Conservation (phyloP, 2,329 filamentous ascomycete genomes). For the Colletotrichum godetiae region DNA sequence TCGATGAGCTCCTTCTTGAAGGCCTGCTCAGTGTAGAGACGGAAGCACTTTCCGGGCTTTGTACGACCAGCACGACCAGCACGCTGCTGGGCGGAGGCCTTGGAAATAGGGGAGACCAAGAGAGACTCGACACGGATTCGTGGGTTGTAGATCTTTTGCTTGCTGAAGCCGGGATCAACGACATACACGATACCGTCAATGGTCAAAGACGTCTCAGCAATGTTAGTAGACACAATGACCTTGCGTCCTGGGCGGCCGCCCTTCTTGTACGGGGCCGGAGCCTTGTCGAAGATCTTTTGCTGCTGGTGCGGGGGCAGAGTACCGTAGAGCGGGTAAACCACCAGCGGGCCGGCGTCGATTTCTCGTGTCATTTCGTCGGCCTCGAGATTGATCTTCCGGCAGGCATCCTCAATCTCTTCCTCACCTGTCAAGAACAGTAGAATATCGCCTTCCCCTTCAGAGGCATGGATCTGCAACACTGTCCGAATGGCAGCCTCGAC, state of each 20-base stretch:
- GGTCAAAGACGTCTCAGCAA: constrained; percentile 96
- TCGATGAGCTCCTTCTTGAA: constrained; percentile 99
- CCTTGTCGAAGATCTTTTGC: constrained; percentile 93
- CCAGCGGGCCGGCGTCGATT: constrained; percentile 89
- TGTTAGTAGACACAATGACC: constrained; percentile 94
- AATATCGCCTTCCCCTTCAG: constrained; percentile 92
- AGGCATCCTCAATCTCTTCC: constrained; percentile 98
- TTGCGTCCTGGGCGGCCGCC: constrained; percentile 93
- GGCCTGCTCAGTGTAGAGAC: constrained; percentile 92
- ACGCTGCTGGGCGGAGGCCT: constrained; percentile 95
- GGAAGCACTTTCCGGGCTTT: constrained; percentile 97
- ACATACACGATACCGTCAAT: constrained; percentile 99
- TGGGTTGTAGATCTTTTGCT: constrained; percentile 99
- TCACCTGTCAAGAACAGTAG: constrained; percentile 96
- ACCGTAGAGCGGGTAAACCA: constrained; percentile 93
- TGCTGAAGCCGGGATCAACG: constrained; percentile 98
- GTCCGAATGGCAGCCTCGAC: constrained; percentile 95
- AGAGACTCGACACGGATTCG: constrained; percentile 96
- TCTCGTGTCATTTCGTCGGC: constrained; percentile 92
- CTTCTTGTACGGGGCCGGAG: constrained; percentile 77
- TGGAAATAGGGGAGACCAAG: constrained; percentile 97
- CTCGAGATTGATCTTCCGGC: constrained; percentile 90
- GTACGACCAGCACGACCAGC: constrained; percentile 99
- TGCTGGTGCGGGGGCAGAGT: constrained; percentile 92
- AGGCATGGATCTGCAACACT: constrained; percentile 95